Evolutionary conservation across 208 protist genomes (phyloP).

Genomic region (Leishmania tarentolae): DNA sequence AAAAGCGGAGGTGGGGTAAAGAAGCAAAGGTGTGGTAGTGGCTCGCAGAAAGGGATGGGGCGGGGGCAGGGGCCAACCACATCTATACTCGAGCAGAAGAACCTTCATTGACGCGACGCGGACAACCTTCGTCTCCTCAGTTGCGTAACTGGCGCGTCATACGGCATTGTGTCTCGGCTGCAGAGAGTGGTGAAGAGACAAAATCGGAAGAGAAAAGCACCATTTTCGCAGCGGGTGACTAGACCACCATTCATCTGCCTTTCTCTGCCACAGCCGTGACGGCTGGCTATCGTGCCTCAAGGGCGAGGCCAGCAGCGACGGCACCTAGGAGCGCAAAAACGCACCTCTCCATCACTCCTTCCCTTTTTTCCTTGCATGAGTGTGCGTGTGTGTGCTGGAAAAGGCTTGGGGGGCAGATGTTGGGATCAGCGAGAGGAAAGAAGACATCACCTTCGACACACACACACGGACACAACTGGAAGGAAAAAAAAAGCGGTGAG

Average conservation of each 20-base stretch:
- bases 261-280: neutral
- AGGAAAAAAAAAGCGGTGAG: slow-evolving; percentile 18
- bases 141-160: neutral
- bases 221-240: neutral
- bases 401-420: too few species aligned
- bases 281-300: neutral
- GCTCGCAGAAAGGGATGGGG: neutral
- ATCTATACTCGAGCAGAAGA: neutral
- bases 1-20: neutral
- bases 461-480: neutral
- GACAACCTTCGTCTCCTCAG: neutral
- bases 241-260: neutral
- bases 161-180: neutral
- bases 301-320: neutral
- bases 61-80: neutral
- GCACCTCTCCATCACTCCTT: neutral
- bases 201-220: neutral
- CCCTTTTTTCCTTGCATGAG: neutral
- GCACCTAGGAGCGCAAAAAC: neutral
- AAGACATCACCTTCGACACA: neutral
- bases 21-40: neutral
- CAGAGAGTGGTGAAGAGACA: neutral
- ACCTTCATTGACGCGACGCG: neutral
- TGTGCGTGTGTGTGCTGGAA: neutral
- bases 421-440: neutral